Evolutionary conservation across 305 asterid genomes (phyloP), one percentile per base, ranked within the genome.

Genomic region (Fraxinus latifolia): DNA sequence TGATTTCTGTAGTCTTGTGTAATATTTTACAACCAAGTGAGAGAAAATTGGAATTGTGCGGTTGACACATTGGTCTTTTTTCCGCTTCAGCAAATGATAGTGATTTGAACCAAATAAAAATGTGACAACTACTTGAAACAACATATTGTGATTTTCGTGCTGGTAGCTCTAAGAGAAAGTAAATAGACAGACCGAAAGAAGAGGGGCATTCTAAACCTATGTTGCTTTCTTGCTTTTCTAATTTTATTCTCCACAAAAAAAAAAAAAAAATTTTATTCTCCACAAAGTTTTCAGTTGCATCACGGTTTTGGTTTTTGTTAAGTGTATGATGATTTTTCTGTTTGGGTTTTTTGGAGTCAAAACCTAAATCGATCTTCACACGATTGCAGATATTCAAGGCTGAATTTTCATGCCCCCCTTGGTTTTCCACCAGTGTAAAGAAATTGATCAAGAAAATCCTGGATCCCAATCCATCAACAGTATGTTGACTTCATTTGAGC

Each of bases 391-490:
- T 96, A 85, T 88, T 86, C 81, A 95, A 95, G 91, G 99, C 98
- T 8, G 98, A 94, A 12, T 95, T 93, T 84, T 81, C 95, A 0
- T 94, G 91, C 85, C 99, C 99, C 36, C 86, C 96, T 68, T 95
- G 98, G 99, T 94, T 94, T 82, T 95, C 99, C 77, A 65, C 98
- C 29, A 91, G 90, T 77, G 97, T 90, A 8, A 92, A 90, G 91
- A 95, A 93, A 85, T 85, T 95, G 84, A 94, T 95, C 89, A 93
- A 92, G 85, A 89, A 97, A 87, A 95, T 95, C 80, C 84, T 95
- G 82, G 98, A 94, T 79, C 99, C 99, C 80, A 91, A 95, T 87
- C 98, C 97, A 33, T 86, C 91, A n/a, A 93, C 93, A 14, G 99
- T 95, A 91, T 79, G 91, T 80, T 42, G 77, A 55, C 80, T 74